Evolutionary conservation across 2,329 filamentous ascomycete genomes (phyloP).

Genomic region (Apiospora pterosperma): DNA sequence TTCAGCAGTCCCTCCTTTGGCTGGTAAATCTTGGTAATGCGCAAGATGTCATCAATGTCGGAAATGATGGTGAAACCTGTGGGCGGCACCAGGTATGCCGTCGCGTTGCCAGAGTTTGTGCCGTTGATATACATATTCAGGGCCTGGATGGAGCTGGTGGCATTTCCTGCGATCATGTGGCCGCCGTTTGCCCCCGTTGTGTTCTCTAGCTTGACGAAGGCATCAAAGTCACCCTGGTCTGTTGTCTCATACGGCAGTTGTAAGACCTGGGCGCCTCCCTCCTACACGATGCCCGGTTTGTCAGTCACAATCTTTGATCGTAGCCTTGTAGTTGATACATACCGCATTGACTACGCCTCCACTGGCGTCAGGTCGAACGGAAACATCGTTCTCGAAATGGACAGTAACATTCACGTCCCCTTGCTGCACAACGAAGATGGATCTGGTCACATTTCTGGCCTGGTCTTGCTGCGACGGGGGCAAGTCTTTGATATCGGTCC

Average conservation of each 20-base stretch:
- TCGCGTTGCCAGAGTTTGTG: conserved; percentile 66
- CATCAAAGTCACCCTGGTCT: conserved; percentile 67
- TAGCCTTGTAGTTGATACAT: too few species aligned
- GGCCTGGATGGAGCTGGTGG: conserved; percentile 61
- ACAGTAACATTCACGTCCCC: conserved; percentile 60
- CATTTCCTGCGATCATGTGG: conserved; percentile 59
- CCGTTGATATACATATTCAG: conserved; percentile 66
- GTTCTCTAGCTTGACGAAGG: conserved; percentile 62
- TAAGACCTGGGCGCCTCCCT: conserved; percentile 60
- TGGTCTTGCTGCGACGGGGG: conserved; percentile 58
- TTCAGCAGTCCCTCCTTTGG: conserved; percentile 73
- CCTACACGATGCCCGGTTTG: too few species aligned
- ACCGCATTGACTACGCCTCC: conserved; percentile 49
- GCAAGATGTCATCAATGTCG: conserved; percentile 77
- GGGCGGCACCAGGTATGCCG: conserved; percentile 71
- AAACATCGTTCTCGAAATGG: conserved; percentile 46
- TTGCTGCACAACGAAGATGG: conserved; percentile 76
- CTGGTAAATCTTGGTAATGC: conserved; percentile 77
- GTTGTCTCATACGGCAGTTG: conserved; percentile 66
- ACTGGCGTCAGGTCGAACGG: conserved; percentile 48
- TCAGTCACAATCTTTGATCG: conserved; percentile 6
- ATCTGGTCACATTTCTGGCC: conserved; percentile 69
- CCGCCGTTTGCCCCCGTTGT: conserved; percentile 46
- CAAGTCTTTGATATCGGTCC: conserved; percentile 57
- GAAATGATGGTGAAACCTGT: conserved; percentile 69